Conservation (phyloP, 768 basidiomycete genomes). For the Psilocybe subaeruginosa region DNA sequence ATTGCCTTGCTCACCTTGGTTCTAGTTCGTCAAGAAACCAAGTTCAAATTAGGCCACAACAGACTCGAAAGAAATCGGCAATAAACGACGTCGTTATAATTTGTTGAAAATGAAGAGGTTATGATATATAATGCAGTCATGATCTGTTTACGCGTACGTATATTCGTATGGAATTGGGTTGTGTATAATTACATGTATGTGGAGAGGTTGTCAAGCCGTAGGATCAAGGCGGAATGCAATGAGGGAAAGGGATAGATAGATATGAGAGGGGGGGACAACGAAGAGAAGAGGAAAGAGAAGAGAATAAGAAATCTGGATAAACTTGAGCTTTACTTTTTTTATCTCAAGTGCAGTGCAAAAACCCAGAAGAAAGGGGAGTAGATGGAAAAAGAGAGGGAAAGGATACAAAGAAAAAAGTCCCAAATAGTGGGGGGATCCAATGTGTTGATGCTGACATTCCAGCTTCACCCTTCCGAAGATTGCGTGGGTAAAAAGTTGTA, state of each 20-base stretch:
- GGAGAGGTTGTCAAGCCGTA: background rate
- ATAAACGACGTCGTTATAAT: too few species aligned
- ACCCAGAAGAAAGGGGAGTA: background rate
- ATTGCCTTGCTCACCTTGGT: too few species aligned
- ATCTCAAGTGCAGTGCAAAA: background rate
- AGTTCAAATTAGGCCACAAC: too few species aligned
- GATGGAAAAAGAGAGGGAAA: background rate
- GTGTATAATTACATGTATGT: constrained; percentile 6
- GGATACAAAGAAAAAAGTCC: background rate
- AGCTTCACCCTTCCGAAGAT: constrained; percentile 3
- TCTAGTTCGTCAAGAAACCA: too few species aligned
- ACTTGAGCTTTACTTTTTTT: background rate
- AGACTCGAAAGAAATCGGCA: too few species aligned
- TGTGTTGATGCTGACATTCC: constrained; percentile 3
- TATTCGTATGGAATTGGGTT: background rate
- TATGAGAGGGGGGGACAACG: background rate
- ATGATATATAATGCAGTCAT: constrained; percentile 1
- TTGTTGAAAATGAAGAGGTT: background rate
- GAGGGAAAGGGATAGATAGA: background rate
- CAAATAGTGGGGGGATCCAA: constrained; percentile 2
- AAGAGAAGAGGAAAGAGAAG: background rate
- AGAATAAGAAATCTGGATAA: background rate
- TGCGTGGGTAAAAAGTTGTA: constrained; percentile 3
- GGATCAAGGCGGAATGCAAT: constrained; percentile 1
- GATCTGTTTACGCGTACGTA: constrained; percentile 1